Base-by-base conservation (phyloP, 768 basidiomycete genomes). In the Hortiboletus flavorubellus region DNA sequence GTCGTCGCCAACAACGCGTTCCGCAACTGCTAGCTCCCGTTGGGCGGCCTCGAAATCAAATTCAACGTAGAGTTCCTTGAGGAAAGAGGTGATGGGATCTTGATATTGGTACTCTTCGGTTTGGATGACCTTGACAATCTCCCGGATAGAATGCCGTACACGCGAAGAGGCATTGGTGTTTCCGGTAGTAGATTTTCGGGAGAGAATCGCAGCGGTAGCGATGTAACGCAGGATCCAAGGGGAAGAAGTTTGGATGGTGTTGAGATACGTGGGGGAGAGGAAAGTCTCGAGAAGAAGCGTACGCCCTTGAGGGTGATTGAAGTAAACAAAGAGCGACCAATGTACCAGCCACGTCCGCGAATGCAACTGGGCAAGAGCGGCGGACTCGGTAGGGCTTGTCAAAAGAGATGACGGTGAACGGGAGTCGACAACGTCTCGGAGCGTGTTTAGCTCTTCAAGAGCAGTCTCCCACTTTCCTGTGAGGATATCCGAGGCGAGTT, bases 291-390 rank as follows among this genome's bases (percentile, higher is more conserved):
- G 87, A 54, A 98, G 86, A 16, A 92, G 84, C 0, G 90, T 91
- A 40, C 94, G 86, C 29, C 93, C 94, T 63, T 94, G 85, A 0
- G 86, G 85, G 73, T 98, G 92, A 76, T 97, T 98, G 79, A 94
- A 99, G 76, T 96, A 98, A 53, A 98, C 93, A 72, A 98, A 98
- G 46, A 99, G 85, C 2, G 89, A 91, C 97, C 96, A 99, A 74
- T 98, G 97, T 8, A 92, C 85, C 56, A 96, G 82, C 94, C 96
- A 98, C 18, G 94, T 92, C 55, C 97, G 85, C 3, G 93, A 91
- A 72, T 98, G 94, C 31, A 99, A 80, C 66, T 97, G 93, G 37
- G 83, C 80, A 30, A 95, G 81, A 0, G 89, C 85, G n/a, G 87
- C 86, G 38, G 86, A 82, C 46, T 85, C 76, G 21, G 79, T 62